Evolutionary conservation across 352 stramenopile genomes (phyloP).

Genomic region (Peronosclerospora sorghi): DNA sequence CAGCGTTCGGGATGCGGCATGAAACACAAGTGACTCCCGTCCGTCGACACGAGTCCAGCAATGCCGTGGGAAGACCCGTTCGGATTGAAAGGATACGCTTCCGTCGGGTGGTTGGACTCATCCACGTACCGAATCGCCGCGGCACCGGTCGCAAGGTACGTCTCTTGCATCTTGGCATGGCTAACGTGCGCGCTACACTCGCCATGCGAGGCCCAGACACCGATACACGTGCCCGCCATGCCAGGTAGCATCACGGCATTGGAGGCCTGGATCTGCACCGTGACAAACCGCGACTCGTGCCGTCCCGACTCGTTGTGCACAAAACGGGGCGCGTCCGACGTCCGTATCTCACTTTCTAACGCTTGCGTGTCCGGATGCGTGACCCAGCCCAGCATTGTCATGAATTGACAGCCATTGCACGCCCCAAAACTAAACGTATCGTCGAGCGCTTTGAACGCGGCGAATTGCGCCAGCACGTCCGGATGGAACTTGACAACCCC

Average conservation of each 20-base stretch:
- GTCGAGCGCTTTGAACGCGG: slow-evolving; percentile 89
- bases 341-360: slow-evolving; percentile 42
- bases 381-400: slow-evolving; percentile 98
- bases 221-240: slow-evolving; percentile 94
- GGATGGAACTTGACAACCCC: slow-evolving; percentile 96
- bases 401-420: slow-evolving; percentile 99
- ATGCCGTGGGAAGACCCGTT: slow-evolving; percentile 97
- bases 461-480: slow-evolving; percentile 93
- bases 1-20: slow-evolving; percentile 99
- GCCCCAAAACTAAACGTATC: slow-evolving; percentile 99
- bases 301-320: slow-evolving; percentile 94
- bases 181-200: slow-evolving; percentile 94
- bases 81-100: slow-evolving; percentile 98
- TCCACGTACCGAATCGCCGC: slow-evolving; percentile 96
- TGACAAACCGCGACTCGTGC: slow-evolving; percentile 96
- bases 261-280: slow-evolving; percentile 91
- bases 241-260: slow-evolving; percentile 93
- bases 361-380: slow-evolving; percentile 41
- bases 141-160: slow-evolving; percentile 86
- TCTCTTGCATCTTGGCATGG: slow-evolving; percentile 82
- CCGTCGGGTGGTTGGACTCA: slow-evolving; percentile 89
- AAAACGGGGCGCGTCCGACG: slow-evolving; percentile 85
- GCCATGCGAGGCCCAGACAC: slow-evolving; percentile 95
- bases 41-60: slow-evolving; percentile 92
- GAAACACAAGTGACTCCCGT: slow-evolving; percentile 96